Conservation (phyloP, 352 stramenopile genomes). For the Globisporangium ultimum region DNA sequence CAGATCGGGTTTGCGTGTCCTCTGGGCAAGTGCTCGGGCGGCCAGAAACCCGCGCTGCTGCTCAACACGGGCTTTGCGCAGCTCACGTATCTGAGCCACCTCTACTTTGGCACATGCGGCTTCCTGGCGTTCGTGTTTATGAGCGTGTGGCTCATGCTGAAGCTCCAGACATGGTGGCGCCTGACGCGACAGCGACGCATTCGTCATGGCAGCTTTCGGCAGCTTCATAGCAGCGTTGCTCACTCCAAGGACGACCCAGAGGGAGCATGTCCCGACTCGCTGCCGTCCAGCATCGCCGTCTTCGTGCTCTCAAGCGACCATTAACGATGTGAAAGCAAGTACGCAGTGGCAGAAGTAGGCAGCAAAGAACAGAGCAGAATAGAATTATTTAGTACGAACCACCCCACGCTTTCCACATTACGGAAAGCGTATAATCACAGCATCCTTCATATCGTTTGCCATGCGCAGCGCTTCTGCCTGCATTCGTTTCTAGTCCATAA, state of each 20-base stretch:
- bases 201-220: neutral
- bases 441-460: too few species aligned
- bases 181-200: slow-evolving; percentile 1
- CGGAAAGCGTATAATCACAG: too few species aligned
- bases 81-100: slow-evolving; percentile 8
- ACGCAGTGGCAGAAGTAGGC: neutral
- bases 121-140: slow-evolving; percentile 1
- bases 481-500: too few species aligned
- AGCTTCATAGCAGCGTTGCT: neutral
- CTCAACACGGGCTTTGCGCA: slow-evolving; percentile 8
- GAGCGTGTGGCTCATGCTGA: neutral
- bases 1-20: slow-evolving; percentile 32
- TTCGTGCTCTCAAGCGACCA: neutral
- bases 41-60: slow-evolving; percentile 5
- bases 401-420: too few species aligned
- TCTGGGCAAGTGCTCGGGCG: slow-evolving; percentile 1
- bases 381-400: too few species aligned
- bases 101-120: slow-evolving; percentile 6
- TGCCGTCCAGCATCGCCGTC: neutral
- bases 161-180: slow-evolving; percentile 4
- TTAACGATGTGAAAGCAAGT: neutral
- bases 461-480: too few species aligned
- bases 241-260: neutral
- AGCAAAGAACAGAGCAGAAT: too few species aligned
- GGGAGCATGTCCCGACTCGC: neutral